phyloP scores from a whole-genome alignment of 805 yeast genomes.

The Yarrowia porcina region DNA sequence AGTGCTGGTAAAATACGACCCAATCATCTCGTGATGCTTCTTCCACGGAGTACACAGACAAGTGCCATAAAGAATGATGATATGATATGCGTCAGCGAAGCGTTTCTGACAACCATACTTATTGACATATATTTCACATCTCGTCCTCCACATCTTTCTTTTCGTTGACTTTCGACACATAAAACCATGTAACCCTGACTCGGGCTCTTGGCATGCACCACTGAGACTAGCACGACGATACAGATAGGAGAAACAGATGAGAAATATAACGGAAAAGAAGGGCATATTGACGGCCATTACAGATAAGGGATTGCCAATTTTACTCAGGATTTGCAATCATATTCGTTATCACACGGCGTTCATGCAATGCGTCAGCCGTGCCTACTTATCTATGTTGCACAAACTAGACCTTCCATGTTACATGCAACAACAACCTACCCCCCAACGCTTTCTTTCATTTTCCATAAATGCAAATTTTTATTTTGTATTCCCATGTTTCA shows the following conservation, averaged over 20 bases:
- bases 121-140: background rate
- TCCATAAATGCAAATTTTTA: background rate
- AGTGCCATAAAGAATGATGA: background rate
- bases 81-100: background rate
- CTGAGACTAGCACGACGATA: background rate
- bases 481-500: background rate
- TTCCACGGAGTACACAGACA: background rate
- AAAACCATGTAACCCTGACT: constrained; percentile 5
- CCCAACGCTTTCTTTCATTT: background rate
- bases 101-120: background rate
- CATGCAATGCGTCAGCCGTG: constrained; percentile 7
- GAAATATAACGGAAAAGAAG: background rate
- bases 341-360: background rate
- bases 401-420: too few species aligned
- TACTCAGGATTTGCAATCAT: background rate
- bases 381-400: background rate
- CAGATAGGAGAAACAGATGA: background rate
- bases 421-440: background rate
- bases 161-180: background rate
- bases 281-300: background rate
- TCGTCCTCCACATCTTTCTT: background rate
- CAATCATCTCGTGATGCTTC: background rate
- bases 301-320: background rate
- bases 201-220: constrained; percentile 21
- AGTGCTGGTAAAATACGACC: too few species aligned